These are phyloP conservation scores for Aspergillus fijiensis DNA, from an alignment of 2,329 filamentous ascomycete species.

Conservation along the genomic window DNA sequence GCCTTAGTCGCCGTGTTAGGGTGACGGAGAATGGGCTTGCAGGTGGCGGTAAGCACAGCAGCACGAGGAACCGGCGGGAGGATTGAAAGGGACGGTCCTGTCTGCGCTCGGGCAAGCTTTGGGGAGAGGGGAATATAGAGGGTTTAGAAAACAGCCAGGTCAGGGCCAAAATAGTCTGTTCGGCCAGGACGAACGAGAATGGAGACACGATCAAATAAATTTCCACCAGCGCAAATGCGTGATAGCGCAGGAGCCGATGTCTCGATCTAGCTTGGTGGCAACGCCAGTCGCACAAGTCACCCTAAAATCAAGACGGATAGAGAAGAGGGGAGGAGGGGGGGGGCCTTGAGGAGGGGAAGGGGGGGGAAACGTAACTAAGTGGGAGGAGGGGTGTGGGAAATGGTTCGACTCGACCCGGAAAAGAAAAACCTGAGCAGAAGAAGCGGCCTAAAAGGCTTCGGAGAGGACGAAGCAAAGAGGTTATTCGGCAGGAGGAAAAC, in stretches of 20 bases:
- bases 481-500: conserved; percentile 29
- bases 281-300: conserved; percentile 23
- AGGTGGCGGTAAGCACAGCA: conserved; percentile 35
- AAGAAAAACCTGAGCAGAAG: conserved; percentile 29
- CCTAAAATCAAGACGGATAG: conserved; percentile 26
- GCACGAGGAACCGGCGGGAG: conserved; percentile 37
- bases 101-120: conserved; percentile 22
- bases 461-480: conserved; percentile 17
- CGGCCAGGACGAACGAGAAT: conserved; percentile 15
- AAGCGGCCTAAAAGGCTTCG: conserved; percentile 34
- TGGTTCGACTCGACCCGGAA: conserved; percentile 28
- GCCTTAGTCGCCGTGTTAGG: conserved; percentile 39
- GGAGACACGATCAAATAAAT: conserved; percentile 21
- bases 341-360: too few relatives aligned
- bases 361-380: neutral
- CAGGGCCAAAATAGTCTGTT: conserved; percentile 13
- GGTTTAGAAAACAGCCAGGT: conserved; percentile 24
- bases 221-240: conserved; percentile 24
- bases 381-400: conserved; percentile 14
- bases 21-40: conserved; percentile 37
- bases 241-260: conserved; percentile 26
- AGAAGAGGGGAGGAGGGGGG: neutral
- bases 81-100: conserved; percentile 23
- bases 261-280: conserved; percentile 25
- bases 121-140: conserved; percentile 16